These are phyloP conservation scores for Podospora pseudoanserina DNA, from an alignment of 495 filamentous ascomycete genomes.

Conservation along the genomic window DNA sequence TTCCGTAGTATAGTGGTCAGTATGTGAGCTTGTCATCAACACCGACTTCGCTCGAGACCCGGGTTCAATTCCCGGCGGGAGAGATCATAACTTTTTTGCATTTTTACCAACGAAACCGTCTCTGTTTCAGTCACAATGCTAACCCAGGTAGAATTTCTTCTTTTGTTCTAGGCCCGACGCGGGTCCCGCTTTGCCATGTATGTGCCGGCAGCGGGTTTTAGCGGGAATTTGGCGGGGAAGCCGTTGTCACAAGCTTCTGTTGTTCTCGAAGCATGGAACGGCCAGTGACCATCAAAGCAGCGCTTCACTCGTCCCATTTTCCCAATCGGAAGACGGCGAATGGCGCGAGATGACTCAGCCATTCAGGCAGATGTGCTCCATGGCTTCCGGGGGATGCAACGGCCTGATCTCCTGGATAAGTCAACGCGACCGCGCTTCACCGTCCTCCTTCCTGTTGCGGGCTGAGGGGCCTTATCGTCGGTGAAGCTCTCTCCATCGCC, in stretches of 20 bases:
- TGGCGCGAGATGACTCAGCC: constrained; percentile 11
- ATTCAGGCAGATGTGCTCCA: constrained; percentile 4
- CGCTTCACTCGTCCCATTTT: neutral
- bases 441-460: constrained; percentile 21
- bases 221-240: neutral
- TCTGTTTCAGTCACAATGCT: neutral
- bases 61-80: constrained; percentile 35
- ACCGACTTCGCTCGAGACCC: constrained; percentile 28
- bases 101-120: neutral
- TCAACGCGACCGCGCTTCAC: constrained; percentile 6
- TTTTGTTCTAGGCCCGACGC: neutral
- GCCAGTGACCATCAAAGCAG: neutral
- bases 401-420: constrained; percentile 14
- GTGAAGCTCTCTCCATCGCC: constrained; percentile 2
- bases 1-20: constrained; percentile 35
- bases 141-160: neutral
- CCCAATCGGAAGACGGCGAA: constrained; percentile 19
- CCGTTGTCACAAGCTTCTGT: neutral
- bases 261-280: neutral
- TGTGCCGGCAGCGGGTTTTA: too few relatives aligned
- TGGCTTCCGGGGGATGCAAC: neutral
- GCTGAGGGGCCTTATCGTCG: constrained; percentile 5
- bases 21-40: constrained; percentile 32
- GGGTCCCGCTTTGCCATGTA: neutral
- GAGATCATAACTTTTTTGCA: constrained; percentile 18